phyloP scores from a whole-genome alignment of 306 rosid species.

The Corylus americana region DNA sequence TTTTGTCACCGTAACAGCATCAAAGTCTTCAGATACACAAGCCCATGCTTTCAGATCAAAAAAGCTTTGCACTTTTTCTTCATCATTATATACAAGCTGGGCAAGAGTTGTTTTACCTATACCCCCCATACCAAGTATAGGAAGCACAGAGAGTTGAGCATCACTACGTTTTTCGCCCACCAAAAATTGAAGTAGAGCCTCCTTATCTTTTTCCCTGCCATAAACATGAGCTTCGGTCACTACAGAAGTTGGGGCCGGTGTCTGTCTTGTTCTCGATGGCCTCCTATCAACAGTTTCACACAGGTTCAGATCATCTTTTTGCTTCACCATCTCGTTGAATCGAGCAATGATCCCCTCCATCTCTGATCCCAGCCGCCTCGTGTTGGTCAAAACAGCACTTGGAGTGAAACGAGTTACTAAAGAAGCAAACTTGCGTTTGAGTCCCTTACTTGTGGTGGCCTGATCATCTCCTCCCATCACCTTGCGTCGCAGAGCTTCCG shows the following conservation, averaged over 20 bases:
- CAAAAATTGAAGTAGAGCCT: not conserved
- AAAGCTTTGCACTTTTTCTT: not conserved
- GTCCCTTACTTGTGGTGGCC: not conserved
- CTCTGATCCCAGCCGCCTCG: not conserved
- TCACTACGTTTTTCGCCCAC: not conserved
- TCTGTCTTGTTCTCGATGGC: too few relatives aligned
- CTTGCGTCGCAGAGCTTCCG: not conserved
- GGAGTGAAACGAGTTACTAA: too few relatives aligned
- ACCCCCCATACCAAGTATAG: conserved; percentile 14
- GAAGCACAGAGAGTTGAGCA: not conserved
- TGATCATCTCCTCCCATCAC: not conserved
- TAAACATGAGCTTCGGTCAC: not conserved
- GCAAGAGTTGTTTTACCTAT: not conserved
- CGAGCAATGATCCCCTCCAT: not conserved
- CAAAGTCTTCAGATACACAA: not conserved
- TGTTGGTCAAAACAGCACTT: too few relatives aligned
- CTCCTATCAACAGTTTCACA: not conserved
- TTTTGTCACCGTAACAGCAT: not conserved
- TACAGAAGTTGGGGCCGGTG: not conserved
- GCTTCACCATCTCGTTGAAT: not conserved
- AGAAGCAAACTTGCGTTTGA: rapidly evolving
- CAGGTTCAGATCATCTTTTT: not conserved
- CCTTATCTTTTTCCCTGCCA: conserved; percentile 21
- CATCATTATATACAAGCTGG: not conserved
- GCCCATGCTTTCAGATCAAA: not conserved